Evolutionary conservation across 805 yeast species (phyloP).

Genomic region (Nakazawaea ambrosiae): DNA sequence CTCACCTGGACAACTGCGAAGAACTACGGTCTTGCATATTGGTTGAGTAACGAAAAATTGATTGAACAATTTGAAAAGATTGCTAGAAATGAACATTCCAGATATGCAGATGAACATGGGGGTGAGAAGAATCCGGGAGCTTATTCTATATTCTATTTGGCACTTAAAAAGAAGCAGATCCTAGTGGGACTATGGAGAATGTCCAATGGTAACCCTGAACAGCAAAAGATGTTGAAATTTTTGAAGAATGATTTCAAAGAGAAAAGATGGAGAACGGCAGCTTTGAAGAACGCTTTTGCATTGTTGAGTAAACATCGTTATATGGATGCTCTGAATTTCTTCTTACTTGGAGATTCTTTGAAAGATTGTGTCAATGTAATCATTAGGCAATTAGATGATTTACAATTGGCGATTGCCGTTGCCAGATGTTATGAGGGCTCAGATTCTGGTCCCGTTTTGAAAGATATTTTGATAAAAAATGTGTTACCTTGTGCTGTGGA

Average conservation of each 20-base stretch:
- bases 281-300: slow-evolving; percentile 88
- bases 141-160: slow-evolving; percentile 70
- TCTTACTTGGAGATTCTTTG: slow-evolving; percentile 67
- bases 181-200: slow-evolving; percentile 81
- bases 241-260: slow-evolving; percentile 69
- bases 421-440: slow-evolving; percentile 66
- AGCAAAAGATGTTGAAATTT: slow-evolving; percentile 72
- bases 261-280: slow-evolving; percentile 81
- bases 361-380: slow-evolving; percentile 75
- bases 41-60: slow-evolving; percentile 50
- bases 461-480: slow-evolving; percentile 37
- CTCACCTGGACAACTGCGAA: slow-evolving; percentile 56
- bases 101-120: slow-evolving; percentile 27
- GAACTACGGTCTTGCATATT: slow-evolving; percentile 60
- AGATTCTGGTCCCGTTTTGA: slow-evolving; percentile 48
- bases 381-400: slow-evolving; percentile 57
- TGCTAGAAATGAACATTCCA: slow-evolving; percentile 63
- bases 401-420: slow-evolving; percentile 71
- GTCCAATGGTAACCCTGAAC: slow-evolving; percentile 68
- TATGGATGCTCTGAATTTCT: slow-evolving; percentile 84
- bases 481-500: slow-evolving; percentile 51
- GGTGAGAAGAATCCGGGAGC: slow-evolving; percentile 62
- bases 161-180: slow-evolving; percentile 70
- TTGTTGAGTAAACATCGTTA: slow-evolving; percentile 82
- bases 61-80: slow-evolving; percentile 52